Percentiles rank a stretch among this genome's conserved stretches.
These are phyloP conservation scores for Saccharomyces hybrid DNA, from an alignment of 1,139 yeast species.

Conservation along the genomic window DNA sequence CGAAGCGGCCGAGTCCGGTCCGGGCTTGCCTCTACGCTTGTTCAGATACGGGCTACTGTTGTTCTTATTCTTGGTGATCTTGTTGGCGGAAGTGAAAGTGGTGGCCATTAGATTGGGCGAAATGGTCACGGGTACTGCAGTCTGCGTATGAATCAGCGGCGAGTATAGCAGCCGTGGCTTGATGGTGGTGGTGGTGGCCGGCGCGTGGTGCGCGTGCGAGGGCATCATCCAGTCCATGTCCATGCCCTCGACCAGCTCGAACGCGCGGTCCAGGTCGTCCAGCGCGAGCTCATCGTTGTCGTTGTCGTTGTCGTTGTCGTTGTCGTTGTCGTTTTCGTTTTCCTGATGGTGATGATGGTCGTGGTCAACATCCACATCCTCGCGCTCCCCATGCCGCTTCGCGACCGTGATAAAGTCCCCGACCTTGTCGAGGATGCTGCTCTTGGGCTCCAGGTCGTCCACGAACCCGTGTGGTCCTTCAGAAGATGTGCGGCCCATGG, in stretches of 20 bases:
- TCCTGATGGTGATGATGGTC: constrained; percentile 3
- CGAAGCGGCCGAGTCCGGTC: background rate
- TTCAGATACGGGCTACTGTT: constrained; percentile 27
- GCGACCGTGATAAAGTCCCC: constrained; percentile 9
- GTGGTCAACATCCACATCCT: constrained; percentile 21
- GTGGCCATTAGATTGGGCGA: constrained; percentile 2
- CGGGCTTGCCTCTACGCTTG: constrained; percentile 23
- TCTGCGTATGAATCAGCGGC: background rate
- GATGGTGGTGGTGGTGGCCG: background rate
- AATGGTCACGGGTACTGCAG: background rate
- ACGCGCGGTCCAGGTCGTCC: background rate
- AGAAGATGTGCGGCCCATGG: background rate
- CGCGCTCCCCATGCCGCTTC: constrained; percentile 6
- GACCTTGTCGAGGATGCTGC: constrained; percentile 30
- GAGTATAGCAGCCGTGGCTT: background rate
- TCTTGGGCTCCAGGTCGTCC: constrained; percentile 17
- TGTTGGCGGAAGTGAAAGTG: constrained; percentile 1
- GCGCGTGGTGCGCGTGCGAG: background rate
- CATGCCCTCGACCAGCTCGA: background rate
- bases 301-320: constrained; percentile 6
- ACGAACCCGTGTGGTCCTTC: constrained; percentile 2
- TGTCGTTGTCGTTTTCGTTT: constrained; percentile 9
- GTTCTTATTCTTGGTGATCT: constrained; percentile 3
- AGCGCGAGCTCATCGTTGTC: background rate
- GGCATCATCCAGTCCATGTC: background rate